These are phyloP conservation scores for Aspergillus nidulans DNA, from an alignment of 495 filamentous ascomycete species.

Conservation along the genomic window DNA sequence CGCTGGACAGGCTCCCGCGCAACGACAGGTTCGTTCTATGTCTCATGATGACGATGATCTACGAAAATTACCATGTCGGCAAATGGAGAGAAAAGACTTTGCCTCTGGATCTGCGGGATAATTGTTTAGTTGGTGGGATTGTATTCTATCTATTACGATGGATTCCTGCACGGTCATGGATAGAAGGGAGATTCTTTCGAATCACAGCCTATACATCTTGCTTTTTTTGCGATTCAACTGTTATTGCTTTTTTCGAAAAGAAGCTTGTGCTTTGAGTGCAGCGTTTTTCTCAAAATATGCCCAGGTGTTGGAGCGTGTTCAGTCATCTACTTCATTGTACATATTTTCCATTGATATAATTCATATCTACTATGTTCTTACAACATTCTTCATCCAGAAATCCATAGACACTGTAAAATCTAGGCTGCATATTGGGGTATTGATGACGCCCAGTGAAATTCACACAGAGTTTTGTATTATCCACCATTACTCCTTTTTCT, in stretches of 20 bases:
- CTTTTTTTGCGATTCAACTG: constrained; percentile 2
- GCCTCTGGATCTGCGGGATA: constrained; percentile 6
- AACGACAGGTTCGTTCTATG: constrained; percentile 8
- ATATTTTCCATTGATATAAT: constrained; percentile 21
- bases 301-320: constrained; percentile 35
- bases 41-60: constrained; percentile 19
- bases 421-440: neutral
- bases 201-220: constrained; percentile 6
- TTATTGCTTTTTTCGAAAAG: neutral
- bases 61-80: constrained; percentile 16
- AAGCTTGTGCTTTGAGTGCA: constrained; percentile 13
- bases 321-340: constrained; percentile 22
- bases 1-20: constrained; percentile 17
- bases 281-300: constrained; percentile 20
- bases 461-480: too few species aligned
- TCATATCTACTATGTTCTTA: neutral
- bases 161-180: constrained; percentile 7
- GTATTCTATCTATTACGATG: constrained; percentile 5
- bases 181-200: constrained; percentile 3
- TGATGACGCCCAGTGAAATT: neutral
- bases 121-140: constrained; percentile 2
- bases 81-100: constrained; percentile 11
- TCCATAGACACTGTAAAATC: neutral
- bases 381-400: neutral
- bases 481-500: neutral